Percentiles rank a stretch among this genome's conserved stretches.
phyloP scores from a whole-genome alignment of 176 grass and related monocot genomes.

The Eleusine indica region DNA sequence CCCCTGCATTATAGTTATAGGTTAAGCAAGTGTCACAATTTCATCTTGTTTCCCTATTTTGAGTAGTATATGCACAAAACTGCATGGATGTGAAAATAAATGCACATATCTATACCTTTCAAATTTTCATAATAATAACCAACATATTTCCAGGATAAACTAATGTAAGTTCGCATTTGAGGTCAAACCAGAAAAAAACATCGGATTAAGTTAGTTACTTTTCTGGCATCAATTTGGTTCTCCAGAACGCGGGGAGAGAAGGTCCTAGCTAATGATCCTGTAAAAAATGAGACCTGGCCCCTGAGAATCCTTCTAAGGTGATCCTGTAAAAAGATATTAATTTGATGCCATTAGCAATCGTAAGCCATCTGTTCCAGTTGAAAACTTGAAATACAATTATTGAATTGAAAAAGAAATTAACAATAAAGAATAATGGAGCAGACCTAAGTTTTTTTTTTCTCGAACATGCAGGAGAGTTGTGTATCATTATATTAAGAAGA shows the following conservation, averaged over 20 bases:
- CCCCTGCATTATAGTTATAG: slow-evolving; percentile 8
- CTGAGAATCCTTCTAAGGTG: slow-evolving; percentile 98
- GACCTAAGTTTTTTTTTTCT: background rate
- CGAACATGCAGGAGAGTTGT: too few relatives aligned
- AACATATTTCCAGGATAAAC: slow-evolving; percentile 21
- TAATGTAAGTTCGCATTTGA: slow-evolving; percentile 16
- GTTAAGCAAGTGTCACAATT: slow-evolving; percentile 22
- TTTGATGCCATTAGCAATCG: slow-evolving; percentile 12
- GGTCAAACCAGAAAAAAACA: background rate
- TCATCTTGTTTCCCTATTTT: slow-evolving; percentile 15
- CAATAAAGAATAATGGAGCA: slow-evolving; percentile 5
- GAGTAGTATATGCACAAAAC: slow-evolving; percentile 12
- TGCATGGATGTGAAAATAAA: background rate
- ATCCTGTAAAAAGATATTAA: slow-evolving; percentile 62
- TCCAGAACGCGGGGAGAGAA: slow-evolving; percentile 88
- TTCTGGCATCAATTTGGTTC: slow-evolving; percentile 95
- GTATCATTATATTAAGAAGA: too few relatives aligned
- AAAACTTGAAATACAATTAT: slow-evolving; percentile 30
- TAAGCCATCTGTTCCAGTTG: slow-evolving; percentile 10
- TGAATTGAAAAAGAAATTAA: background rate
- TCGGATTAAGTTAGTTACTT: slow-evolving; percentile 53
- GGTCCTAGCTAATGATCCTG: slow-evolving; percentile 86
- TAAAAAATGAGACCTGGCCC: slow-evolving; percentile 95
- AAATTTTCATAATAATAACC: slow-evolving; percentile 25
- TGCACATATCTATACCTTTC: background rate